Base-by-base conservation (phyloP, 2,329 filamentous ascomycete species). In the Cladorrhinum sp. region DNA sequence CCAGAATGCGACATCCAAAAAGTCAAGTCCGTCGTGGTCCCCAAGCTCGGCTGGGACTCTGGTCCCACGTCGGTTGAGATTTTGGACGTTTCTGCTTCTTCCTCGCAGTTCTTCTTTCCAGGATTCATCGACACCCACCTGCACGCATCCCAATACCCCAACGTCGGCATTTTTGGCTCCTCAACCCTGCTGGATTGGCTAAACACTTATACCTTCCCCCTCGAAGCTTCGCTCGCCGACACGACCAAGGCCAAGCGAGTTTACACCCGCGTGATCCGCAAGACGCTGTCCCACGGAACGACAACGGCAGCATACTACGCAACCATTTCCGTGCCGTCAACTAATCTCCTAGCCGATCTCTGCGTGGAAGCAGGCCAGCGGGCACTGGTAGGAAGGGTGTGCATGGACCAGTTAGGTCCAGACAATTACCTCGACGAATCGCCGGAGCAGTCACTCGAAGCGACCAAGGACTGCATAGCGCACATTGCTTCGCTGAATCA, bases 291-390 rank as follows among this genome's bases (percentile, higher is more conserved):
- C 22, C 87, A 97, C 72, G 95, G 95, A 64, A 99, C 95, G 9
- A 99, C 95, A 0, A 95, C 91, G 10, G 92, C 92, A 5, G 85
- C 91, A n/a, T 98, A 98, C 81, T 98, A 90, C 74, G 93, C 93
- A 61, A 98, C 95, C 24, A 86, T 92, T 64, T 88, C 96, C 72
- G 90, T 96, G 1, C 81, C 85, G 0, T 86, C 92, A 1, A 99
- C 95, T n/a, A 97, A 96, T 72, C 82, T 96, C 7, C 87, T 99
- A 5, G 90, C 93, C 0, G 86, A 91, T 65, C 84, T 97, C 18
- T 97, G 93, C 70, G 80, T 91, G n/a, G 72, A 77, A 0, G 78
- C 85, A 24, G 95, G 95, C 50, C 95, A 99, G 76, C 83, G 95
- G 57, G 95, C 95, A 6, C 90, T 98, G 65, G 85, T 99, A 45